Conservation (phyloP, 2,329 filamentous ascomycete genomes). For the Dactylellina cionopaga region DNA sequence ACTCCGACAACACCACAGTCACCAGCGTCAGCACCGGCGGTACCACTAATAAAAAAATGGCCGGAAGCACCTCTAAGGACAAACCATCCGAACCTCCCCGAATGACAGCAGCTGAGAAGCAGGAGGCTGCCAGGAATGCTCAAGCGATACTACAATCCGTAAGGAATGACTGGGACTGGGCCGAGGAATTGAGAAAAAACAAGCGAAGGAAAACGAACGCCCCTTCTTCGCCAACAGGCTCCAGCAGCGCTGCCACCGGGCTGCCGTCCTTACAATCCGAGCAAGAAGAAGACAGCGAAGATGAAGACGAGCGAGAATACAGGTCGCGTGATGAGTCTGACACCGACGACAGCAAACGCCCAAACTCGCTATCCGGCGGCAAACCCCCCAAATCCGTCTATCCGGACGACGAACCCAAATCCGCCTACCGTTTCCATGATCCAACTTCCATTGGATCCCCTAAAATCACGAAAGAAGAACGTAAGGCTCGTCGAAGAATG, state of each 20-base stretch:
- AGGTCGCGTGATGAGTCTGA: slow-evolving; percentile 53
- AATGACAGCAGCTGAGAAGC: slow-evolving; percentile 47
- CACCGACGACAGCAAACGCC: slow-evolving; percentile 51
- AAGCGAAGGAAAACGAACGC: slow-evolving; percentile 26
- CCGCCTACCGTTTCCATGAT: slow-evolving; percentile 50
- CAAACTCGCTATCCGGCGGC: slow-evolving; percentile 30
- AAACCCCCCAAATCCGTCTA: slow-evolving; percentile 50
- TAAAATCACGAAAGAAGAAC: slow-evolving; percentile 31
- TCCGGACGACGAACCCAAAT: slow-evolving; percentile 46
- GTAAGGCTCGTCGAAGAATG: slow-evolving; percentile 33
- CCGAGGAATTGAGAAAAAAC: slow-evolving; percentile 35
- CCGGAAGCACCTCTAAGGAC: slow-evolving; percentile 22
- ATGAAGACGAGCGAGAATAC: slow-evolving; percentile 51
- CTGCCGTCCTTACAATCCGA: slow-evolving; percentile 33
- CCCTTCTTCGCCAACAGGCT: slow-evolving; percentile 3
- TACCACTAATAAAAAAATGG: slow-evolving; percentile 22
- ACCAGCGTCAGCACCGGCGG: neutral
- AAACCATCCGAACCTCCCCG: slow-evolving; percentile 25
- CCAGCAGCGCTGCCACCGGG: neutral
- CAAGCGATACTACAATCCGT: slow-evolving; percentile 40
- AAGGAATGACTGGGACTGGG: slow-evolving; percentile 46
- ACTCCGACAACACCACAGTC: slow-evolving; percentile 8
- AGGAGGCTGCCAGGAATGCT: slow-evolving; percentile 38
- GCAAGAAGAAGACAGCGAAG: slow-evolving; percentile 24
- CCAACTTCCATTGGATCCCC: slow-evolving; percentile 34